A percentile compares a stretch with the other conserved stretches of the same genome.
phyloP scores from a whole-genome alignment of 495 filamentous ascomycete genomes.

The Neurospora sp. region DNA sequence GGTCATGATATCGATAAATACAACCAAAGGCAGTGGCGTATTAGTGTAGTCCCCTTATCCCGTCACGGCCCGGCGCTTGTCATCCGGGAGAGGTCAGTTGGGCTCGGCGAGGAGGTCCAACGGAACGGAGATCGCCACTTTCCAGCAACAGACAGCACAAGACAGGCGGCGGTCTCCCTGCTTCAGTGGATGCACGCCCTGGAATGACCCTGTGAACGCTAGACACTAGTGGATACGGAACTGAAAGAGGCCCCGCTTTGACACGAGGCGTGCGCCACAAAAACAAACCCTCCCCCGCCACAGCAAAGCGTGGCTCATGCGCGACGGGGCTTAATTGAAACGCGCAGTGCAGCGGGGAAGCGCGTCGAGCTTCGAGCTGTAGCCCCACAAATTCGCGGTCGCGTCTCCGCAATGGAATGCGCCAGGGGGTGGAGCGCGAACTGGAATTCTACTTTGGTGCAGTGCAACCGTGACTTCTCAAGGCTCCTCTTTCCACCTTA shows the following conservation, averaged over 20 bases:
- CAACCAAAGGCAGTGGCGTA: neutral
- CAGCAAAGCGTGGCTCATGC: neutral
- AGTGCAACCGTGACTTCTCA: neutral
- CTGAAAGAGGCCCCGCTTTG: neutral
- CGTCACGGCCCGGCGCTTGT: neutral
- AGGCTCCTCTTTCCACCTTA: constrained; percentile 7
- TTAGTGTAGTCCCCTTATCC: neutral
- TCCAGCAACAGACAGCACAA: constrained; percentile 12
- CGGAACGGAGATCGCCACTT: constrained; percentile 32
- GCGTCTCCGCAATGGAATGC: constrained; percentile 12
- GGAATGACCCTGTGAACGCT: neutral
- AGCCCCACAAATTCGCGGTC: constrained; percentile 14
- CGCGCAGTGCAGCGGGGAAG: constrained; percentile 6
- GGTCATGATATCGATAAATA: neutral
- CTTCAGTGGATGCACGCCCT: neutral
- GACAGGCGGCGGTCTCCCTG: neutral
- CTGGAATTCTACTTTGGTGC: constrained; percentile 4
- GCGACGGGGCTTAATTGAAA: constrained; percentile 14
- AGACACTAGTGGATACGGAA: neutral
- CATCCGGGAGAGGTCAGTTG: neutral
- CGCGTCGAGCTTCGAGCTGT: neutral
- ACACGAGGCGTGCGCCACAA: neutral
- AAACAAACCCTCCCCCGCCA: neutral
- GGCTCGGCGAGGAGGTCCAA: neutral
- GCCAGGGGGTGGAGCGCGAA: constrained; percentile 2